A percentile compares a stretch with the other conserved stretches of the same genome.
These are phyloP conservation scores for Gracilaria domingensis DNA, from an alignment of 23 red algal genomes.

Conservation along the genomic window DNA sequence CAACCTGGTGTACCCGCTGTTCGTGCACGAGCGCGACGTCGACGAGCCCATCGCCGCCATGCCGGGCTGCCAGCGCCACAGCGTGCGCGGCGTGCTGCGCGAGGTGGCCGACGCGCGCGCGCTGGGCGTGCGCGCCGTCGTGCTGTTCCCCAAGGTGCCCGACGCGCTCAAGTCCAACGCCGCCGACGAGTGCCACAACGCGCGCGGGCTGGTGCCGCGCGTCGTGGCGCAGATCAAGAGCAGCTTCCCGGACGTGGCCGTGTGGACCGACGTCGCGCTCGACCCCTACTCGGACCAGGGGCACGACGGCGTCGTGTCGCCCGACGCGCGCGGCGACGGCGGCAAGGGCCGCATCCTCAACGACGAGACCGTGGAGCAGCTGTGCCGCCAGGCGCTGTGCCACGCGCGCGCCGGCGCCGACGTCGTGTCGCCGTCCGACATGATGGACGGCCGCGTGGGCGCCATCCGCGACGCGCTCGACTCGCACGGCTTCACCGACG, in stretches of 20 bases:
- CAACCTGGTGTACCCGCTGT: conserved; percentile 98
- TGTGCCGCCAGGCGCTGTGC: conserved; percentile 95
- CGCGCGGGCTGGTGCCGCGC: conserved; percentile 79
- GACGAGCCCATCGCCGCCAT: conserved; percentile 86
- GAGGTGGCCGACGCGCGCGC: conserved; percentile 77
- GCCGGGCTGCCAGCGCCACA: conserved; percentile 94
- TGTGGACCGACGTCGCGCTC: conserved; percentile 99
- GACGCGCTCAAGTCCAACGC: conserved; percentile 89
- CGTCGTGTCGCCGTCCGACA: conserved; percentile 98
- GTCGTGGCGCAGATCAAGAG: conserved; percentile 76
- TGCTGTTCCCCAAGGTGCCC: conserved; percentile 98
- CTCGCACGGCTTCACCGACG: conserved; percentile 87
- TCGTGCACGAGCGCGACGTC: conserved; percentile 87
- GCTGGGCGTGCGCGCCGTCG: conserved; percentile 82
- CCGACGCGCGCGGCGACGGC: conserved; percentile 79
- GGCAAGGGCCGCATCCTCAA: conserved; percentile 89
- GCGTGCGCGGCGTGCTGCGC: conserved; percentile 45
- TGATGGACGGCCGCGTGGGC: conserved; percentile 99
- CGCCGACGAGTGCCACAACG: conserved; percentile 97
- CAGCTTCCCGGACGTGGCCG: conserved; percentile 79
- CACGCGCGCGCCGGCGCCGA: conserved; percentile 96
- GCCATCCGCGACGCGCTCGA: conserved; percentile 96
- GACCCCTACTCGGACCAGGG: conserved; percentile 98
- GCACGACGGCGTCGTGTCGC: conserved; percentile 95
- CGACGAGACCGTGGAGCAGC: conserved; percentile 95